Evolutionary conservation across 805 yeast species (phyloP).

Genomic region (Candida maris): DNA sequence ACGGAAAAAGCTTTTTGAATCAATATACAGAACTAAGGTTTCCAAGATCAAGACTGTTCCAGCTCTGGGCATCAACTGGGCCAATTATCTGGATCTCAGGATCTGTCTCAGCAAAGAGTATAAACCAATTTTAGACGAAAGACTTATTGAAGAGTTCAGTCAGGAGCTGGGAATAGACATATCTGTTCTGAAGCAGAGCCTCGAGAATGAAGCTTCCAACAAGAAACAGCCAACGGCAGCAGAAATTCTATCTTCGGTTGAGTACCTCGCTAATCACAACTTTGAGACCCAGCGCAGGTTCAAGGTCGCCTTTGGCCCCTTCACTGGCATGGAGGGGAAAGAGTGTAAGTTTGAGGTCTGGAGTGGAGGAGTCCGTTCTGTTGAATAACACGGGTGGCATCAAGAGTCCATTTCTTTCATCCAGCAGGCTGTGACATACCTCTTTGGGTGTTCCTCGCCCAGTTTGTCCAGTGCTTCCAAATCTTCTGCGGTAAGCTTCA

Average conservation of each 20-base stretch:
- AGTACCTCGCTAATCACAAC: conserved; percentile 30
- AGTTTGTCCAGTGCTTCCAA: conserved; percentile 26
- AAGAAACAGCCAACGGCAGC: conserved; percentile 16
- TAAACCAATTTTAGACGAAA: conserved; percentile 36
- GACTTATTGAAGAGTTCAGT: conserved; percentile 32
- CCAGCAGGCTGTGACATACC: conserved; percentile 30
- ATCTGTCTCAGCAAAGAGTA: conserved; percentile 42
- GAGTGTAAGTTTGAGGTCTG: conserved; percentile 31
- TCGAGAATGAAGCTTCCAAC: conserved; percentile 10
- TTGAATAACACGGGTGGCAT: background rate
- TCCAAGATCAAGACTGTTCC: conserved; percentile 39
- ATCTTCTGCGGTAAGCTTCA: conserved; percentile 37
- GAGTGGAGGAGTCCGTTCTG: conserved; percentile 35
- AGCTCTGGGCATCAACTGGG: conserved; percentile 55
- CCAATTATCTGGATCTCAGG: conserved; percentile 47
- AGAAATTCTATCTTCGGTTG: conserved; percentile 25
- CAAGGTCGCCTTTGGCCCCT: conserved; percentile 30
- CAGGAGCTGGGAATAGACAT: conserved; percentile 32
- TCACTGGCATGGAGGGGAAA: conserved; percentile 16
- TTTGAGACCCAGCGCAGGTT: conserved; percentile 29
- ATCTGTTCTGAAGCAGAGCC: conserved; percentile 10
- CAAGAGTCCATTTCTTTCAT: conserved; percentile 29
- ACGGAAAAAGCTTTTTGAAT: conserved; percentile 28
- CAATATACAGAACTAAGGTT: conserved; percentile 30
- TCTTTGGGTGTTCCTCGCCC: conserved; percentile 31